Percentiles rank a stretch among this genome's conserved stretches.
Conservation (phyloP, 139 green algal species). For the Dunaliella primolecta region DNA sequence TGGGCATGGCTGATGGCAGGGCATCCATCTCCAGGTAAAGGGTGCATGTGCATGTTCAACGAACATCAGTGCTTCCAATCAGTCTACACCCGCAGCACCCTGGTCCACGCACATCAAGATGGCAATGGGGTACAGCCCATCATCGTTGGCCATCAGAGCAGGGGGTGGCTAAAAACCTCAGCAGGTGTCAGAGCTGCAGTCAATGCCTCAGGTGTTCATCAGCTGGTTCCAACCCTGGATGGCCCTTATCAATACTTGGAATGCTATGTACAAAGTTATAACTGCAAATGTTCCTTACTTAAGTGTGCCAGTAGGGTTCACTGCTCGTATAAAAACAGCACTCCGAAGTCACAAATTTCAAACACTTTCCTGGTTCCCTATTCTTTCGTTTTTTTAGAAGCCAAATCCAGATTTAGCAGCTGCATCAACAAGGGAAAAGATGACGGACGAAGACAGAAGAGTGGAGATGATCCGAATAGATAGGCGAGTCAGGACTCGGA, state of each 20-base stretch:
- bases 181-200: not conserved
- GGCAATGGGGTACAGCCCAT: constrained; percentile 81
- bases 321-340: not conserved
- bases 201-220: not conserved
- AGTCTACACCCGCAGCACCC: no score
- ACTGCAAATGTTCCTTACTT: not conserved
- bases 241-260: not conserved
- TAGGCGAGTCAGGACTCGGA: constrained; percentile 29
- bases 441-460: not conserved
- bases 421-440: not conserved
- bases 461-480: constrained; percentile 43
- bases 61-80: no score
- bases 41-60: no score
- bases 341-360: no score
- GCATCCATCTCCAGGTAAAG: no score
- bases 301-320: not conserved
- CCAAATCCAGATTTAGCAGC: no score
- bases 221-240: not conserved
- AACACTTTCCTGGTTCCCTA: no score
- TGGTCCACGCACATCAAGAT: constrained; percentile 68
- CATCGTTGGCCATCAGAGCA: constrained; percentile 22
- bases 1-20: no score
- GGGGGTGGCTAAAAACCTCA: not conserved
- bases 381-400: not conserved
- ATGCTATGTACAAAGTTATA: not conserved